phyloP scores from a whole-genome alignment of 2,329 filamentous ascomycete genomes.

The Arthroderma sp. region DNA sequence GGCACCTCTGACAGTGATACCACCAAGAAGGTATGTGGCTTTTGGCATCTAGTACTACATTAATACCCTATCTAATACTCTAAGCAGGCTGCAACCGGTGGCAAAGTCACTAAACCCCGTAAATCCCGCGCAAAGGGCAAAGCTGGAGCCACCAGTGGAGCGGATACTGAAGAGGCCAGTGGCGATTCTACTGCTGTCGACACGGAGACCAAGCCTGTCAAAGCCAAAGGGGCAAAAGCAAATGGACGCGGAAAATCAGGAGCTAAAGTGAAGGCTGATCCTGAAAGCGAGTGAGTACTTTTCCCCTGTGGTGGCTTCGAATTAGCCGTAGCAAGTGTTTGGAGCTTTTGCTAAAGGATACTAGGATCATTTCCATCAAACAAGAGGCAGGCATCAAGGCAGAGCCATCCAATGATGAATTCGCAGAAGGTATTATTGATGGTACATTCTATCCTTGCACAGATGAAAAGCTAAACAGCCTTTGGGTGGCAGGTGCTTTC shows the following conservation, averaged over 20 bases:
- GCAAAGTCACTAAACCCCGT: conserved; percentile 13
- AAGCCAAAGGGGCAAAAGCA: background rate
- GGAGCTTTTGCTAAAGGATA: background rate
- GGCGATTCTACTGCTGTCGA: background rate
- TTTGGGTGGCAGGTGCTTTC: background rate
- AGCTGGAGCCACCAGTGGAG: background rate
- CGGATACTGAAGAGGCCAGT: background rate
- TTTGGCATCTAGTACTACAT: background rate
- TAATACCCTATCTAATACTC: background rate
- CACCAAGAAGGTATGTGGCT: conserved; percentile 9
- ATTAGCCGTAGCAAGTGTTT: background rate
- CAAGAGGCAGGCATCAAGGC: background rate
- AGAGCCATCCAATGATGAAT: conserved; percentile 5
- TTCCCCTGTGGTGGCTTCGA: background rate
- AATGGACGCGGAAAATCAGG: background rate
- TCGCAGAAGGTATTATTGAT: conserved; percentile 12
- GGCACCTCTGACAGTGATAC: background rate
- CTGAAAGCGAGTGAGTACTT: background rate
- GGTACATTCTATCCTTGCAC: conserved; percentile 10
- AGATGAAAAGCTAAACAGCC: background rate
- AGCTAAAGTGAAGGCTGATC: background rate
- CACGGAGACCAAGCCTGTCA: background rate
- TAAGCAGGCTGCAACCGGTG: conserved; percentile 6
- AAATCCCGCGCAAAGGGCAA: conserved; percentile 13
- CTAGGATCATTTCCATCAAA: background rate